Evolutionary conservation across 495 filamentous ascomycete species (phyloP).

Genomic region (Lasiosphaeria hispida): DNA sequence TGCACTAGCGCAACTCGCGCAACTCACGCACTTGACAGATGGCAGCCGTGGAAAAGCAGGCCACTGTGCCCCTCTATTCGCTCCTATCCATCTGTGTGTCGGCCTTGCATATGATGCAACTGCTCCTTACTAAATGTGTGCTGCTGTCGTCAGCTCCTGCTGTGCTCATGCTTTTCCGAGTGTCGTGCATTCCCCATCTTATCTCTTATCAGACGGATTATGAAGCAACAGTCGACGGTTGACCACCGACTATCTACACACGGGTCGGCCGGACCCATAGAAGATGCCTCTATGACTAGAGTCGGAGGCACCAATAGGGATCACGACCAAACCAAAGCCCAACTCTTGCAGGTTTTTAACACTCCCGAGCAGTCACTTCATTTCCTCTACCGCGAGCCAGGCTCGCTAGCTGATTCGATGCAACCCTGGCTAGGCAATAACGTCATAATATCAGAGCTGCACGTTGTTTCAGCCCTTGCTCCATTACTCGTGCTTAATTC

Average conservation of each 20-base stretch:
- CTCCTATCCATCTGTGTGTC: background rate
- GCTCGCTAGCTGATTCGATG: background rate
- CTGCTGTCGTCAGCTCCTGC: constrained; percentile 4
- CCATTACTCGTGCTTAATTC: constrained; percentile 5
- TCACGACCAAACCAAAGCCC: too few relatives aligned
- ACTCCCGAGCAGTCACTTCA: background rate
- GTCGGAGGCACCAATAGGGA: too few relatives aligned
- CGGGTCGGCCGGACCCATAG: too few relatives aligned
- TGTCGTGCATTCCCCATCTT: background rate
- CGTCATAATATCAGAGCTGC: constrained; percentile 17
- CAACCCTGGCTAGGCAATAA: constrained; percentile 9
- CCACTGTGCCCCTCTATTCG: background rate
- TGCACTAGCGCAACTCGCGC: background rate
- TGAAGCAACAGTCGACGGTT: too few relatives aligned
- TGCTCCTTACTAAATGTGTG: background rate
- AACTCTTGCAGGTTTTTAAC: too few relatives aligned
- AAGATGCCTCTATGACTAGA: background rate
- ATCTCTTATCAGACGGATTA: background rate
- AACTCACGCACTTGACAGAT: too few relatives aligned
- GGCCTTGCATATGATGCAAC: constrained; percentile 9
- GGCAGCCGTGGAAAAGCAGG: background rate
- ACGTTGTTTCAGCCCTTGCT: constrained; percentile 7
- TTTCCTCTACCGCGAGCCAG: background rate
- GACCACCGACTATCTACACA: too few relatives aligned
- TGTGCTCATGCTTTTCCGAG: background rate